Conservation (phyloP, 495 filamentous ascomycete species). For the Penicillium mononematosum region DNA sequence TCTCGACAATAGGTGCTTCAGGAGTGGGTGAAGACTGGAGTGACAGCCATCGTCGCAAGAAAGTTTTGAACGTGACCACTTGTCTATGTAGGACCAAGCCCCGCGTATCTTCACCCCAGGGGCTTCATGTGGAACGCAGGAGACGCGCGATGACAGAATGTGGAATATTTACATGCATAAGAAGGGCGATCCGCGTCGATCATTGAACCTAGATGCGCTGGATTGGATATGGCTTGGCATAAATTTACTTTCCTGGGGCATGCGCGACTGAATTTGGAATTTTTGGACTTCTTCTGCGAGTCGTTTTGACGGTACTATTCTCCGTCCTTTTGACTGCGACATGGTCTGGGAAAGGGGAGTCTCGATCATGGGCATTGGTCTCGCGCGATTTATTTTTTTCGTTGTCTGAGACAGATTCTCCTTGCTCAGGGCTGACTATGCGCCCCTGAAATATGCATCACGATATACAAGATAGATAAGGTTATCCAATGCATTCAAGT, state of each 20-base stretch:
- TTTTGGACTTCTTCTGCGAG: neutral
- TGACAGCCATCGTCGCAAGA: conserved; percentile 22
- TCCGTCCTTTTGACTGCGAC: neutral
- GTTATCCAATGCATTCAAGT: neutral
- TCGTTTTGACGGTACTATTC: neutral
- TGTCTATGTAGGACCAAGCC: conserved; percentile 27
- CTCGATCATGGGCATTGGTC: neutral
- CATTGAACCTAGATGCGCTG: conserved; percentile 31
- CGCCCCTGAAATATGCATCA: neutral
- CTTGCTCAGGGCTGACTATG: conserved; percentile 2
- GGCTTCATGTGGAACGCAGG: conserved; percentile 31
- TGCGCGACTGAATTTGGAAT: conserved; percentile 1
- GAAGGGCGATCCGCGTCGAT: conserved; percentile 29
- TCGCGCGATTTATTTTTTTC: neutral
- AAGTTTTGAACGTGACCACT: conserved; percentile 24
- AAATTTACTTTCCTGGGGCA: conserved; percentile 13
- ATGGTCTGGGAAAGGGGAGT: neutral
- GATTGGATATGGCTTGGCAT: conserved; percentile 22
- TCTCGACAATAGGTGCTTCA: conserved; percentile 17
- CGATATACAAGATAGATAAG: neutral
- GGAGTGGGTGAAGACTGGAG: conserved; percentile 17
- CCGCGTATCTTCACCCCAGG: conserved; percentile 31
- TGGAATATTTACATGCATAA: conserved; percentile 24
- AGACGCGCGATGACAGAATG: conserved; percentile 36
- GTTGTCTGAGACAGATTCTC: conserved; percentile 4